A percentile compares a stretch with the other conserved stretches of the same genome.
Conservation (phyloP, 164 flowering plant species). For the Litsea cubeba region DNA sequence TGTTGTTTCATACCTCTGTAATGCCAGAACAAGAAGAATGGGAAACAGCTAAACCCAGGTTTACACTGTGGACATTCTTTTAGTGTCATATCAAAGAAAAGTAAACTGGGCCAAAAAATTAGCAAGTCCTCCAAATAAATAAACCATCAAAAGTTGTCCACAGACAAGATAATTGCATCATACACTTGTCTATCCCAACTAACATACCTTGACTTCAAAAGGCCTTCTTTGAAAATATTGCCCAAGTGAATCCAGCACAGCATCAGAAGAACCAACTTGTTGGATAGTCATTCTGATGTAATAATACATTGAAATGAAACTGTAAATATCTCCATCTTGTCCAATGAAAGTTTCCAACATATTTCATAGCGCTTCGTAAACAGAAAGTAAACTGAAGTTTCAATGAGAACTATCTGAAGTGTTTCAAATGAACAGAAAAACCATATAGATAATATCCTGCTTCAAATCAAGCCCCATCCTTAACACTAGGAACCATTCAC, state of each 20-base stretch:
- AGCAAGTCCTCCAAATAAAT: not conserved
- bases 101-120: constrained; percentile 1
- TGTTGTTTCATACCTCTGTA: constrained; percentile 90
- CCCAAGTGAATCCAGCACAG: constrained; percentile 62
- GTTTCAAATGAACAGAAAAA: not conserved
- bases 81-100: constrained; percentile 18
- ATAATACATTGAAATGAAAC: not conserved
- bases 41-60: constrained; percentile 78
- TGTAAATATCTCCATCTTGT: not conserved
- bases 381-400: not conserved
- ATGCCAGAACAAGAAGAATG: constrained; percentile 73
- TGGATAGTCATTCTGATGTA: constrained; percentile 56
- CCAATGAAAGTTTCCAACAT: not conserved
- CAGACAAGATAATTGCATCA: not conserved
- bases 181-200: not conserved
- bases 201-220: constrained; percentile 71
- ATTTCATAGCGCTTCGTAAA: not conserved
- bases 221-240: constrained; percentile 67
- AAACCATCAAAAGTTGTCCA: not conserved
- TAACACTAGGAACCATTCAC: too few species aligned
- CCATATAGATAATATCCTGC: too few species aligned
- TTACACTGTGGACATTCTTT: constrained; percentile 26
- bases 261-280: constrained; percentile 68
- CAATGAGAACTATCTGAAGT: not conserved
- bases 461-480: too few species aligned